A percentile compares a stretch with the other conserved stretches of the same genome.
These are phyloP conservation scores for Solanum neorickii DNA, from an alignment of 257 asterid genomes.

Conservation along the genomic window DNA sequence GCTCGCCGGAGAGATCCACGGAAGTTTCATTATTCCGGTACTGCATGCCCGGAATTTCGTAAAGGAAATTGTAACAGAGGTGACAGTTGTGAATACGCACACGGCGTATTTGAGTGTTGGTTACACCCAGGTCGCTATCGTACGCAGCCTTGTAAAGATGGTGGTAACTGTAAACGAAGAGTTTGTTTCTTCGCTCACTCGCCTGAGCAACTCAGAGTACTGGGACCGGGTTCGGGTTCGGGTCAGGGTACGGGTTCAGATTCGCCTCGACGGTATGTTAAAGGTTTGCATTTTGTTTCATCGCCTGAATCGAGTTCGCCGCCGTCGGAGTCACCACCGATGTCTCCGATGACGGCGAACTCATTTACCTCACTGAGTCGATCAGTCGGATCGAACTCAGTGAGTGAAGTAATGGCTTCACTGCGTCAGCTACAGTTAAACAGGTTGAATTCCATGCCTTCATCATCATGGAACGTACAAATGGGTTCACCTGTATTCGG, in stretches of 20 bases:
- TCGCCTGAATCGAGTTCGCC: slow-evolving; percentile 37
- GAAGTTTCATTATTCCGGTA: slow-evolving; percentile 63
- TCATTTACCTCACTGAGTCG: slow-evolving; percentile 12
- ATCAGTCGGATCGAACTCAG: slow-evolving; percentile 26
- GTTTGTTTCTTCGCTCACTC: slow-evolving; percentile 94
- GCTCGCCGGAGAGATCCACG: slow-evolving; percentile 88
- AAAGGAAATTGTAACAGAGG: slow-evolving; percentile 53
- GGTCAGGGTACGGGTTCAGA: slow-evolving; percentile 32
- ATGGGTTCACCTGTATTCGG: slow-evolving; percentile 9
- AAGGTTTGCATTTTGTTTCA: slow-evolving; percentile 16
- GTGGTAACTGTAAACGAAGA: slow-evolving; percentile 42
- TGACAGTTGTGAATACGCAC: slow-evolving; percentile 68
- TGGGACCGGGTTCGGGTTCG: slow-evolving; percentile 45
- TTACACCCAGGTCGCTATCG: slow-evolving; percentile 85
- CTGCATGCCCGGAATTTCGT: slow-evolving; percentile 72
- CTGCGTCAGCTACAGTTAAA: slow-evolving; percentile 35
- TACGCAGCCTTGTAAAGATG: slow-evolving; percentile 87
- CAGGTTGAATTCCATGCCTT: slow-evolving; percentile 21
- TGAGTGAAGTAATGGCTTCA: slow-evolving; percentile 23
- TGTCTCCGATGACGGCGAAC: slow-evolving; percentile 31
- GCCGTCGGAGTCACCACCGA: slow-evolving; percentile 40
- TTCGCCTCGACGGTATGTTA: not conserved
- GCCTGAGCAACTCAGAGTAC: slow-evolving; percentile 53
- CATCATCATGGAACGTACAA: slow-evolving; percentile 17
- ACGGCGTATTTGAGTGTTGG: slow-evolving; percentile 89